Conservation (phyloP, 2,329 filamentous ascomycete species). For the Ceratocystis eucalypticola region DNA sequence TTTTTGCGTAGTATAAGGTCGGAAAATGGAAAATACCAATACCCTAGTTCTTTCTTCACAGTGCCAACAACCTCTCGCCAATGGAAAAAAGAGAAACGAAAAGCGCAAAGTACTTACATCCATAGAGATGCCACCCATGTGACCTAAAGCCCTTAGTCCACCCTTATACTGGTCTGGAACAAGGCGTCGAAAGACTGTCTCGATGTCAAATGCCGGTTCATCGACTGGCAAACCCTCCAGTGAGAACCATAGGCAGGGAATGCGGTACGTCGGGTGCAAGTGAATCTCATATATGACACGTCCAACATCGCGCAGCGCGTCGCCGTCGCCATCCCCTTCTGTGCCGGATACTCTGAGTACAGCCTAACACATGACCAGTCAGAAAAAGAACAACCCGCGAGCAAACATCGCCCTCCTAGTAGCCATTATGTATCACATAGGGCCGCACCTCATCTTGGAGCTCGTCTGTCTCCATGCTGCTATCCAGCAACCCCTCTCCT, state of each 20-base stretch:
- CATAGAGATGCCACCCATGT: constrained; percentile 61
- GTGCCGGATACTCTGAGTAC: not conserved
- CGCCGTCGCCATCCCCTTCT: constrained; percentile 1
- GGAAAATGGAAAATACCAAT: constrained; percentile 12
- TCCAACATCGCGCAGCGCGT: constrained; percentile 25
- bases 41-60: constrained; percentile 9
- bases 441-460: constrained; percentile 36
- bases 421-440: not conserved
- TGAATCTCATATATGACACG: constrained; percentile 60
- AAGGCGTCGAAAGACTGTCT: constrained; percentile 56
- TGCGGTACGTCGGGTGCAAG: constrained; percentile 59
- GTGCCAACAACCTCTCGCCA: not conserved
- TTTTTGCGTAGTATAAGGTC: constrained; percentile 7
- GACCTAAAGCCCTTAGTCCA: constrained; percentile 45
- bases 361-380: constrained; percentile 18
- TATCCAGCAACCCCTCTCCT: constrained; percentile 26
- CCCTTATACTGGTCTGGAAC: constrained; percentile 53
- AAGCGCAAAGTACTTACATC: constrained; percentile 44
- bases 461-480: constrained; percentile 38
- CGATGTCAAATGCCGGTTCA: constrained; percentile 47
- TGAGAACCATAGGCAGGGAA: constrained; percentile 65
- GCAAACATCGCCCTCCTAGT: not conserved
- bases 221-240: constrained; percentile 44
- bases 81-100: constrained; percentile 17
- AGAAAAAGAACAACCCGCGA: constrained; percentile 5